Conservation (phyloP, 306 rosid species). For the Mimosa bimucronata region DNA sequence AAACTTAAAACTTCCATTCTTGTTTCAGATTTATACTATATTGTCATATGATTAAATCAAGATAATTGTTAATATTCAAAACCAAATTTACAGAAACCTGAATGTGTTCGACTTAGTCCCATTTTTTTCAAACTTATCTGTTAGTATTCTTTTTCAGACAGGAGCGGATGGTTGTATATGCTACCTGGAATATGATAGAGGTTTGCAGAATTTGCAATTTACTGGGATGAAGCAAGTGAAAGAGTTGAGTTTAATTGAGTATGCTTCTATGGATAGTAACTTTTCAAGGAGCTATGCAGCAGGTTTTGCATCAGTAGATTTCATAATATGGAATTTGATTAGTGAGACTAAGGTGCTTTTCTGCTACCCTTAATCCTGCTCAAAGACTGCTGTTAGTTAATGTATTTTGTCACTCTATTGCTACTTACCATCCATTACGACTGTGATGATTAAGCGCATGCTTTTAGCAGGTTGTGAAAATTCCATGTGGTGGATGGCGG, state of each 20-base stretch:
- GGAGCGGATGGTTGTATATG: conserved; percentile 98
- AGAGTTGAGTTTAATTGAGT: conserved; percentile 77
- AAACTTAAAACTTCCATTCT: conserved; percentile 38
- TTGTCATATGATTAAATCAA: conserved; percentile 14
- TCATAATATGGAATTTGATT: conserved; percentile 75
- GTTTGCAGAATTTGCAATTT: conserved; percentile 69
- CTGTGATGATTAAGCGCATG: conserved; percentile 33
- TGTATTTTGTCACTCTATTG: not conserved
- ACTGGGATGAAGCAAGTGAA: conserved; percentile 94
- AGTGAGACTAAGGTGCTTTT: conserved; percentile 77
- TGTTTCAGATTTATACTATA: conserved; percentile 25
- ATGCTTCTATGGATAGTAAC: conserved; percentile 51
- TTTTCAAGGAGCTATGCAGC: conserved; percentile 67
- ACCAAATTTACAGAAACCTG: conserved; percentile 5
- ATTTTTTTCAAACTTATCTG: conserved; percentile 11
- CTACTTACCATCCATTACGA: conserved; percentile 25
- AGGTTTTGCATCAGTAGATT: conserved; percentile 93
- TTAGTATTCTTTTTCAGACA: conserved; percentile 63
- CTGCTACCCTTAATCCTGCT: conserved; percentile 27
- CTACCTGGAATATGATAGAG: conserved; percentile 74
- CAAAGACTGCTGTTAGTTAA: conserved; percentile 16
- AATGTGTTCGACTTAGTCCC: conserved; percentile 15
- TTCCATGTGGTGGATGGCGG: conserved; percentile 98
- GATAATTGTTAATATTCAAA: conserved; percentile 22
- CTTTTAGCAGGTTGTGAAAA: conserved; percentile 66